A percentile compares a stretch with the other conserved stretches of the same genome.
Evolutionary conservation across 202 grass and related monocot species (phyloP).

Genomic region (Sporobolus alterniflorus): DNA sequence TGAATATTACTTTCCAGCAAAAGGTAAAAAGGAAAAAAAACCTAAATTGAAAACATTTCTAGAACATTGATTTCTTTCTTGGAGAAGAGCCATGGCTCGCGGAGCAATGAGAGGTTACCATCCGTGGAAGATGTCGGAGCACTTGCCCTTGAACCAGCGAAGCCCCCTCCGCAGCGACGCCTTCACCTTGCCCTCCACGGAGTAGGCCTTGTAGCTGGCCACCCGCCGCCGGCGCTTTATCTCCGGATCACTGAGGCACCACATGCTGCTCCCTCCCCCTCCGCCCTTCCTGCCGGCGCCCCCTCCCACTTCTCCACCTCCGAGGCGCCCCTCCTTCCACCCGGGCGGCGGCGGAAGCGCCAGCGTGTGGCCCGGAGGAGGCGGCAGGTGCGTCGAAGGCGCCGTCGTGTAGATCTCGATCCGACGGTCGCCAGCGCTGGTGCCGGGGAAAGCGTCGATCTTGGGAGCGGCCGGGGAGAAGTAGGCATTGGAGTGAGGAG

Average conservation of each 20-base stretch:
- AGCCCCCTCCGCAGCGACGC: conserved; percentile 67
- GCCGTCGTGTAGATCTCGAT: conserved; percentile 59
- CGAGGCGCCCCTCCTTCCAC: conserved; percentile 42
- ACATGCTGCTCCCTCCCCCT: conserved; percentile 36
- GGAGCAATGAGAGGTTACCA: conserved; percentile 52
- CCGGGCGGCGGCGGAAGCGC: conserved; percentile 53
- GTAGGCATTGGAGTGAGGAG: conserved; percentile 2
- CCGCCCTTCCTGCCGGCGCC: conserved; percentile 6
- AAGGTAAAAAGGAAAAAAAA: conserved; percentile 17
- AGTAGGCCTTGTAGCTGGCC: conserved; percentile 88
- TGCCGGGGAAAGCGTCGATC: conserved; percentile 30
- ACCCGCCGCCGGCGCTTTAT: conserved; percentile 77
- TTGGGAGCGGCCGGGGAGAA: conserved; percentile 18
- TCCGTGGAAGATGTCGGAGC: conserved; percentile 75
- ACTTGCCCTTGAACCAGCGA: conserved; percentile 88
- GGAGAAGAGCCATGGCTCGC: conserved; percentile 12
- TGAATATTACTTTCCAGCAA: conserved; percentile 26
- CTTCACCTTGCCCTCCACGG: conserved; percentile 86
- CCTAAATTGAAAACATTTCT: conserved; percentile 33
- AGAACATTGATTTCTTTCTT: conserved; percentile 33
- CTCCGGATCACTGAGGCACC: conserved; percentile 89
- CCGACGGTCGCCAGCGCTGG: conserved; percentile 24
- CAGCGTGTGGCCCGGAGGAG: conserved; percentile 48
- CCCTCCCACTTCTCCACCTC: conserved; percentile 21
- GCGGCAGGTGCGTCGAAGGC: conserved; percentile 24